These are phyloP conservation scores for Eucalyptus marginata DNA, from an alignment of 345 rosid species.

Conservation along the genomic window DNA sequence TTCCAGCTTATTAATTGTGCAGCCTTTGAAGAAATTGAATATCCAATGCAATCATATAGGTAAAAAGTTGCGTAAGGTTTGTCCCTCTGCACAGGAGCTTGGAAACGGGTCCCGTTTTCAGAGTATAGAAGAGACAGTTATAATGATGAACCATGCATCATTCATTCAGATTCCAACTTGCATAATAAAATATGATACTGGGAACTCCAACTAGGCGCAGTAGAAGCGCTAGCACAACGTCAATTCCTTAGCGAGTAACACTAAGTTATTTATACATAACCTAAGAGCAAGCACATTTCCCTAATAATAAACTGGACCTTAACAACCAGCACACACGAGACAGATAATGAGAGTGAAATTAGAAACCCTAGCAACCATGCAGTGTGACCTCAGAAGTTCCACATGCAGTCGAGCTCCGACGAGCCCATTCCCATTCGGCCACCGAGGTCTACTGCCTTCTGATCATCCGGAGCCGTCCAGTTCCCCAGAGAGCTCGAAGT, in stretches of 20 bases:
- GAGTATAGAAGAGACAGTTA: background rate
- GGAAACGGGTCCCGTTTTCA: background rate
- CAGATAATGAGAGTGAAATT: background rate
- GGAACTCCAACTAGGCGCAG: background rate
- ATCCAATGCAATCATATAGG: background rate
- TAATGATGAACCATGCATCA: background rate
- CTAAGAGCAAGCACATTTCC: background rate
- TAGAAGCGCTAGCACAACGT: background rate
- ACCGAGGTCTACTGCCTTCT: background rate
- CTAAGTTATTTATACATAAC: background rate
- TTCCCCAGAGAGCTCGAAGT: constrained; percentile 3
- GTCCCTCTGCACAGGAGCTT: background rate
- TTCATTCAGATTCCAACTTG: background rate
- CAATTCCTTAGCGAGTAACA: background rate
- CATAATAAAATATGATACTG: background rate
- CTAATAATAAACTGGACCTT: background rate
- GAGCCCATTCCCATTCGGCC: constrained; percentile 10
- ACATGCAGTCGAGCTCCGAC: constrained; percentile 68
- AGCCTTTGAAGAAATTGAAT: background rate
- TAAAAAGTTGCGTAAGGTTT: background rate
- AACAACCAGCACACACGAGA: background rate
- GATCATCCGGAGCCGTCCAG: constrained; percentile 16
- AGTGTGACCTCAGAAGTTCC: constrained; percentile 29
- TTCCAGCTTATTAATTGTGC: background rate
- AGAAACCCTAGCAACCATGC: background rate